These are phyloP conservation scores for Daedalea quercina DNA, from an alignment of 768 basidiomycete species.

Conservation along the genomic window DNA sequence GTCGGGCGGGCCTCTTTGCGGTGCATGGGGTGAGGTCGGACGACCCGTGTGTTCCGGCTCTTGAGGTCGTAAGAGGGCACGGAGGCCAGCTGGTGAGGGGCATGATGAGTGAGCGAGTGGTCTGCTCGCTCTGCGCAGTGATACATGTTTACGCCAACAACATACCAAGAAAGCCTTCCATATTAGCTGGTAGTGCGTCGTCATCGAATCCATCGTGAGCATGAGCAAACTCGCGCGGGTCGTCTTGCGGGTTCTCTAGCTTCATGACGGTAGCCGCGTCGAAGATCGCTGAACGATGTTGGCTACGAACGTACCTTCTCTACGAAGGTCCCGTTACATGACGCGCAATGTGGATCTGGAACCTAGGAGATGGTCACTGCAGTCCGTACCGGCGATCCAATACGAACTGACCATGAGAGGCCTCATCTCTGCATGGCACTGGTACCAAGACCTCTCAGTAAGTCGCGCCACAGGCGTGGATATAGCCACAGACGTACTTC, in stretches of 20 bases:
- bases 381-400: slow-evolving; percentile 5
- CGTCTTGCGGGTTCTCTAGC: slow-evolving; percentile 72
- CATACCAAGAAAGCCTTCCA: slow-evolving; percentile 47
- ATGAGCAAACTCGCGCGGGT: slow-evolving; percentile 63
- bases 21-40: not conserved
- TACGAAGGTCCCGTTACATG: slow-evolving; percentile 76
- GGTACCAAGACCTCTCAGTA: slow-evolving; percentile 8
- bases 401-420: slow-evolving; percentile 64
- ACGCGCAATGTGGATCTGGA: slow-evolving; percentile 78
- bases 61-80: slow-evolving; percentile 9
- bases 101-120: not conserved
- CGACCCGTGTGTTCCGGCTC: not conserved
- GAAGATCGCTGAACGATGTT: not conserved
- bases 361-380: slow-evolving; percentile 35
- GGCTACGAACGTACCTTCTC: slow-evolving; percentile 52
- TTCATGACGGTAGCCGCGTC: slow-evolving; percentile 19
- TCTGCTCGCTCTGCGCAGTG: too few species aligned
- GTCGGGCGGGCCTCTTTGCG: not conserved
- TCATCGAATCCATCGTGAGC: slow-evolving; percentile 20
- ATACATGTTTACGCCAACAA: not conserved
- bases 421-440: slow-evolving; percentile 88
- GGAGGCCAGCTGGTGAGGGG: slow-evolving; percentile 12
- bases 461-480: not conserved
- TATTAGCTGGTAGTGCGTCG: slow-evolving; percentile 12
- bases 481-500: slow-evolving; percentile 35